Percentiles rank a stretch among this genome's conserved stretches.
Conservation (phyloP, 805 yeast genomes). For the Barnettozyma pratensis region DNA sequence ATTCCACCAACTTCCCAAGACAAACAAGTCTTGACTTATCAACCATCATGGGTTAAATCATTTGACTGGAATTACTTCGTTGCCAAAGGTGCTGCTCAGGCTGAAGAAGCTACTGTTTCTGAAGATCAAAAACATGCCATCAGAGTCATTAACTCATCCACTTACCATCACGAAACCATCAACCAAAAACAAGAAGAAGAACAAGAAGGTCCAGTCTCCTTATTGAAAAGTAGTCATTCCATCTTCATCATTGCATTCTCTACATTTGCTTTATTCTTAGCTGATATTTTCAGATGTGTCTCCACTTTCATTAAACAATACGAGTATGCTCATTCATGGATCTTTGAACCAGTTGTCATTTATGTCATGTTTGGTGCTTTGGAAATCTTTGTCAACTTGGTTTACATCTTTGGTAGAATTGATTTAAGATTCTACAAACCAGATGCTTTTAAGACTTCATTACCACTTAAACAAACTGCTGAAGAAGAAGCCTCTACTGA, state of each 20-base stretch:
- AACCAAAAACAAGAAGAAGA: conserved; percentile 13
- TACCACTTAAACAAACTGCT: neutral
- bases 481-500: neutral
- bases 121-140: conserved; percentile 36
- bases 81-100: conserved; percentile 42
- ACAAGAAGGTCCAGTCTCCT: neutral
- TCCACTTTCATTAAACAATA: conserved; percentile 35
- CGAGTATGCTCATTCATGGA: conserved; percentile 34
- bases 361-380: conserved; percentile 65
- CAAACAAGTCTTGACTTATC: conserved; percentile 50
- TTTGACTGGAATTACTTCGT: conserved; percentile 58
- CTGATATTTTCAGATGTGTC: conserved; percentile 46
- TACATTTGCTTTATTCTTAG: conserved; percentile 44
- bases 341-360: conserved; percentile 54
- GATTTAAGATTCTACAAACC: conserved; percentile 81
- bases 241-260: conserved; percentile 39
- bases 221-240: conserved; percentile 27
- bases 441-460: conserved; percentile 34
- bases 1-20: conserved; percentile 51
- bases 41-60: conserved; percentile 74
- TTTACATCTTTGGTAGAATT: conserved; percentile 59
- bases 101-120: conserved; percentile 36
- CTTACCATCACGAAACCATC: conserved; percentile 31
- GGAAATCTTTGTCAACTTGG: conserved; percentile 51
- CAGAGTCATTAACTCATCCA: conserved; percentile 58